Base-by-base conservation (phyloP, 2,329 filamentous ascomycete species). In the Coniochaeta prunicola region DNA sequence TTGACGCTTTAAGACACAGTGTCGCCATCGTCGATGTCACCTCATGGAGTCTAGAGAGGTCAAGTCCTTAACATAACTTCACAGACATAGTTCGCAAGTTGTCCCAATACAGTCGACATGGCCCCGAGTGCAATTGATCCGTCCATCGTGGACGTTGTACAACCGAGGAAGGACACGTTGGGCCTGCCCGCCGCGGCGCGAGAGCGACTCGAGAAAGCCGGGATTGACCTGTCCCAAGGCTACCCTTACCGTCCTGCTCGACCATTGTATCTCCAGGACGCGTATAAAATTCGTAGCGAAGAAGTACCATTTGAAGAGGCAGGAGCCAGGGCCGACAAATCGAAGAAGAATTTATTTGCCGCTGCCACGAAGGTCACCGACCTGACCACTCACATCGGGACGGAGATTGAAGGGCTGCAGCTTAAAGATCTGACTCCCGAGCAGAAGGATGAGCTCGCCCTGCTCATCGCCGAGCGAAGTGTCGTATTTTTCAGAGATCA, bases 401-500 rank as follows among this genome's bases (percentile, higher is more conserved):
- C 85, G 0, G 84, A 88, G 66, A 84, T 88, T 53, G 80, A 83
- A 30, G 84, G 85, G 0, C 63, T 88, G 4, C 84, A 88, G 66
- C 71, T 88, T 6, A 86, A 85, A 60, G 82, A 87, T 58, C 73
- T 88, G 2, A 85, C 78, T 0, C 68, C 80, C 45, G 74, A 80
- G 67, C 84, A 87, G 66, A 79, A 77, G 34, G 84, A 88, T 63
- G 84, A 88, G 67, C 73, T 88, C 5, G 85, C 80, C 0, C 70
- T 87, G 8, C 67, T 88, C 55, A 83, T 88, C 58, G 84, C 84
- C 0, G 84, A 88, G 70, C 72, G 85, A 31, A 84, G 81, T 48
- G 84, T 88, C 1, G 85, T 88, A n/a, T 87, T 87, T 68, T 82
- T 88, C 69, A 74, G 86, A n/a, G 74, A 86, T 61, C 85, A 88